Base-by-base conservation (phyloP, 129 eudicot species). In the Glebionis coronaria region DNA sequence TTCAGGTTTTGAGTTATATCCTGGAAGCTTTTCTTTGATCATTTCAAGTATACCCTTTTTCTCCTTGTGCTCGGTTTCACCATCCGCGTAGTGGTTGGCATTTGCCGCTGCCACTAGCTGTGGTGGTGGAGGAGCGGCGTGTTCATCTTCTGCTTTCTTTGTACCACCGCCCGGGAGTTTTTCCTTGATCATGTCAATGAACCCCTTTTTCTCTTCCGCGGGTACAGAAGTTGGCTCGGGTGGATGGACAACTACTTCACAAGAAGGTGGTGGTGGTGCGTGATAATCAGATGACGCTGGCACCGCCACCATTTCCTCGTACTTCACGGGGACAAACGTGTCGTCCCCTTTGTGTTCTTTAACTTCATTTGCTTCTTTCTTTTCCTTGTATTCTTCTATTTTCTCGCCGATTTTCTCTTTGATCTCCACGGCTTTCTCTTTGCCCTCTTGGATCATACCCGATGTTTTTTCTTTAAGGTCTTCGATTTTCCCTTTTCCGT, bases 11-110 rank as follows among this genome's bases (percentile, higher is more conserved):
- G 90, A 51, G 65, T 83, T 78, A 70, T 73, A 90, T 52, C 97
- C 97, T 2, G 95, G 97, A 55, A 90, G 76, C 84, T 90, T 91
- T 77, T 91, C 97, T 80, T 87, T 91, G 68, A 91, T 91, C 93
- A 87, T 87, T 65, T 91, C 97, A 67, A 91, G 14, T 18, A 91
- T 60, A 1, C 97, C 95, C 75, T 87, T 87, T 77, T 86, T 90
- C 80, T 86, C 97, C 81, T 90, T 87, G 11, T 56, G 85, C 72
- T 70, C 87, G 4, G 35, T 80, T 52, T 79, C 85, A 14, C 28
- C 70, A 68, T 77, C 58, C 13, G 6, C 79, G 8, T 45, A n/a
- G 63, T 68, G 76, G 31, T 20, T 80, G 0, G 49, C 82, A 44
- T 73, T 57, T 51, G 69, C 73, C 3, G 72, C 58, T 0, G 81